Percentiles rank a stretch among this genome's conserved stretches.
phyloP scores from a whole-genome alignment of 2,329 filamentous ascomycete genomes.

The Colletotrichum karsti region DNA sequence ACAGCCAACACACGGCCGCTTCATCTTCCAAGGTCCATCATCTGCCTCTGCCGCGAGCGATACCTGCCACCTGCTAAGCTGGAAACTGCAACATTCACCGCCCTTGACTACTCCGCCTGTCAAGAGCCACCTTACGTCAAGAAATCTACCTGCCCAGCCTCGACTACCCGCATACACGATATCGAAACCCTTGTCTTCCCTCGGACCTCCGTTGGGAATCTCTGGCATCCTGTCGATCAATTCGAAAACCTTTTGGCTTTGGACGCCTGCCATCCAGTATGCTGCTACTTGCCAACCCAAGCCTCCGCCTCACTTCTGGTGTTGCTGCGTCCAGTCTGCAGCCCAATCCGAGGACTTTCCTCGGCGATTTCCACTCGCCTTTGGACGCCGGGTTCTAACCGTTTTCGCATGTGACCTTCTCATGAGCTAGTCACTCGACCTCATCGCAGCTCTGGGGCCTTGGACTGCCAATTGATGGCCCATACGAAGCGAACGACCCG shows the following conservation, averaged over 20 bases:
- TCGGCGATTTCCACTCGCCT: neutral
- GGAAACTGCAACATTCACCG: neutral
- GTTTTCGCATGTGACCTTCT: neutral
- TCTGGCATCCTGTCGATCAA: neutral
- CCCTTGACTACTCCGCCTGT: constrained; percentile 10
- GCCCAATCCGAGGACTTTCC: neutral
- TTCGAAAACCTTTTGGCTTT: neutral
- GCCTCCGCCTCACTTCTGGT: neutral
- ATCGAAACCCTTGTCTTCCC: constrained; percentile 21
- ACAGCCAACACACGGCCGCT: constrained; percentile 3
- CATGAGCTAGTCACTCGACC: neutral
- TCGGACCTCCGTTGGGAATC: constrained; percentile 28
- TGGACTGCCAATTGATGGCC: no score
- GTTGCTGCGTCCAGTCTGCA: neutral
- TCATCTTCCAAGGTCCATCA: neutral
- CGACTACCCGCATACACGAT: constrained; percentile 8
- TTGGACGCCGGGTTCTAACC: neutral
- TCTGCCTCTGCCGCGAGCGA: neutral
- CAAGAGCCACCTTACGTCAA: constrained; percentile 17
- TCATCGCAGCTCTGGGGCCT: neutral
- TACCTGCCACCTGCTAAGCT: constrained; percentile 1
- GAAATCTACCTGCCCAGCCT: neutral
- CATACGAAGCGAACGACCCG: no score
- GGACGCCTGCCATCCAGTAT: neutral
- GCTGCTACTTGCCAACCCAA: constrained; percentile 4